phyloP scores from a whole-genome alignment of 768 basidiomycete species.

The Porpolomopsis calyptriformis region DNA sequence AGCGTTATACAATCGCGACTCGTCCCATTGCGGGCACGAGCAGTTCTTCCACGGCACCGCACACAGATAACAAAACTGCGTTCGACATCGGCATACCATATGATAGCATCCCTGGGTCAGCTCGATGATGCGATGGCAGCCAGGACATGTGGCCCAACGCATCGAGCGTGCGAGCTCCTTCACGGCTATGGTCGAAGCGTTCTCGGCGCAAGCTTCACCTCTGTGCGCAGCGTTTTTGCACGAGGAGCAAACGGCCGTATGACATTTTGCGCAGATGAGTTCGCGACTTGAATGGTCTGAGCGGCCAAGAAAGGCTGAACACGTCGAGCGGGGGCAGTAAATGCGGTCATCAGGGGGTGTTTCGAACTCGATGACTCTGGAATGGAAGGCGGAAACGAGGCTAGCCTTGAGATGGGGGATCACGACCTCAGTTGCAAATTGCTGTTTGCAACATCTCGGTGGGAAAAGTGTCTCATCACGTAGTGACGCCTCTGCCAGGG shows the following conservation, averaged over 20 bases:
- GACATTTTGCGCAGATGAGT: constrained; percentile 33
- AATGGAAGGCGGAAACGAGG: constrained; percentile 24
- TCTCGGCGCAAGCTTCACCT: constrained; percentile 29
- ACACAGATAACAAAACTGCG: constrained; percentile 59
- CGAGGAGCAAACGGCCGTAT: constrained; percentile 28
- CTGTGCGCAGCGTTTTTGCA: constrained; percentile 43
- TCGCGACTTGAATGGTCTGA: constrained; percentile 15
- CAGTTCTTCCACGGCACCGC: constrained; percentile 54
- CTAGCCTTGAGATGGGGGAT: constrained; percentile 13
- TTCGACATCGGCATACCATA: constrained; percentile 48
- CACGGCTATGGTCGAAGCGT: constrained; percentile 31
- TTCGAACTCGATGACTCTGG: constrained; percentile 37
- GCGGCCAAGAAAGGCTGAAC: constrained; percentile 44
- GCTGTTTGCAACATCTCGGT: constrained; percentile 28
- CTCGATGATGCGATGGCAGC: constrained; percentile 47
- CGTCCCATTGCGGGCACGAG: constrained; percentile 55
- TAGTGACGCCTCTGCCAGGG: constrained; percentile 24
- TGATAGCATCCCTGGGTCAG: constrained; percentile 50
- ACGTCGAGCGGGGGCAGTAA: constrained; percentile 40
- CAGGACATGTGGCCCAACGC: constrained; percentile 56
- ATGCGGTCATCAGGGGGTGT: constrained; percentile 32
- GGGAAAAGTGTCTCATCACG: constrained; percentile 33
- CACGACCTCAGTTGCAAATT: constrained; percentile 14
- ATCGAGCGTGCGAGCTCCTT: constrained; percentile 33
- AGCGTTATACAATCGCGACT: constrained; percentile 29